Evolutionary conservation across 176 grass and related monocot genomes (phyloP).

Genomic region (Eleusine indica): DNA sequence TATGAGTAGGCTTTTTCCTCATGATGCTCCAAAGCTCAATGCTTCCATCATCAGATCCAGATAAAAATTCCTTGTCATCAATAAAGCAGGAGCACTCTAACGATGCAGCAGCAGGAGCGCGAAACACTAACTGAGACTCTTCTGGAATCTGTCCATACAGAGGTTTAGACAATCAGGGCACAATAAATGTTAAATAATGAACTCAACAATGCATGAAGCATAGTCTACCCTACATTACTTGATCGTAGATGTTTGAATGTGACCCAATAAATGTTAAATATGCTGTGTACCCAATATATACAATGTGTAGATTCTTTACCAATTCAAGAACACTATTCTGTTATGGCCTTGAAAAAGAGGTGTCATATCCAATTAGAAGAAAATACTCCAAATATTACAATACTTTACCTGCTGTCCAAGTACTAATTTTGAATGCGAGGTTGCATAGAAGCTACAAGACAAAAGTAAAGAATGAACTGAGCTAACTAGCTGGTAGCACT

Average conservation of each 20-base stretch:
- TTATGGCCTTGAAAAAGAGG: not conserved
- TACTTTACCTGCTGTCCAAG: too few species aligned
- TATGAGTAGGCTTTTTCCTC: conserved; percentile 83
- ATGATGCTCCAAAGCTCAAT: conserved; percentile 77
- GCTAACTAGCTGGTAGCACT: too few species aligned
- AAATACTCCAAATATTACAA: not conserved
- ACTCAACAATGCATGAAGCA: not conserved
- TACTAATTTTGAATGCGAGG: too few species aligned
- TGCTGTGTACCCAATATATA: not conserved
- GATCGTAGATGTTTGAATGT: not conserved
- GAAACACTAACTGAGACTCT: conserved; percentile 84
- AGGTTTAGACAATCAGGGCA: conserved; percentile 1
- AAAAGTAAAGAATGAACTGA: too few species aligned
- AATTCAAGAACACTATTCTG: not conserved
- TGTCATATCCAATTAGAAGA: not conserved
- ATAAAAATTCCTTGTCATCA: conserved; percentile 79
- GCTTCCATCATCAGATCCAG: conserved; percentile 88
- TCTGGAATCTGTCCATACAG: conserved; percentile 65
- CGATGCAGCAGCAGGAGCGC: conserved; percentile 68
- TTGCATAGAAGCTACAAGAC: too few species aligned
- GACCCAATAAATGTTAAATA: not conserved
- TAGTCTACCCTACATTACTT: not conserved
- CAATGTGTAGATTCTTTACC: not conserved
- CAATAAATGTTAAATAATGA: not conserved
- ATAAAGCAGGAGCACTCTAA: conserved; percentile 89